These are phyloP conservation scores for Chlamydomonas applanata DNA, from an alignment of 139 green algal species.

Conservation along the genomic window DNA sequence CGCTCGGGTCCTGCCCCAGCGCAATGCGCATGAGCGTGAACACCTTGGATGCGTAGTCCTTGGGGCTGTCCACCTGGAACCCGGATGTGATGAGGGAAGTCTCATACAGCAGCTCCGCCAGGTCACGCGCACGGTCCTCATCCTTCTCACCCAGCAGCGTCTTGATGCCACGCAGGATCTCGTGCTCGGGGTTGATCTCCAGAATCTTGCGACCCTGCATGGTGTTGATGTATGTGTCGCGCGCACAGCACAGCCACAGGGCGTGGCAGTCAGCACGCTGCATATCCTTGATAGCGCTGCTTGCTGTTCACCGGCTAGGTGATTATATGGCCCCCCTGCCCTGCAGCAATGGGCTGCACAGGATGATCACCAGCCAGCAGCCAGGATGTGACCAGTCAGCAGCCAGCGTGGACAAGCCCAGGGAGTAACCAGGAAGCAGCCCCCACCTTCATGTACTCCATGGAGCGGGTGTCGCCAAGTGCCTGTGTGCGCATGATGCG, in stretches of 20 bases:
- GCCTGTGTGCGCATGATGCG: conserved; percentile 87
- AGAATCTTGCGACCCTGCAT: conserved; percentile 82
- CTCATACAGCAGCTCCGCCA: conserved; percentile 88
- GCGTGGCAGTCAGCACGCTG: not conserved
- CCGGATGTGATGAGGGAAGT: conserved; percentile 82
- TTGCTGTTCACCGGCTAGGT: no score
- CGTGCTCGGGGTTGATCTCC: conserved; percentile 94
- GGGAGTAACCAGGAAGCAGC: no score
- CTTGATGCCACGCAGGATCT: conserved; percentile 80
- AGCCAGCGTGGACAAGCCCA: no score
- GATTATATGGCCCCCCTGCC: no score
- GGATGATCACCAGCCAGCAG: no score
- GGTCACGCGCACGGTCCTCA: conserved; percentile 47
- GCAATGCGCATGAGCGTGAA: conserved; percentile 55
- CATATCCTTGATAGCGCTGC: no score
- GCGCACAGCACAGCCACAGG: not conserved
- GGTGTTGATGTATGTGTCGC: no score
- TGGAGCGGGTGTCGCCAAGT: conserved; percentile 85
- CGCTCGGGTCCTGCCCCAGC: conserved; percentile 30
- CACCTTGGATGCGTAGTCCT: conserved; percentile 46
- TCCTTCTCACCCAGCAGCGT: conserved; percentile 41
- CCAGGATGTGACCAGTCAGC: no score
- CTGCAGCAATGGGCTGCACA: no score
- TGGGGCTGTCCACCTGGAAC: conserved; percentile 46
- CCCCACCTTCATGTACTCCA: conserved; percentile 91